Evolutionary conservation across 208 protist species (phyloP).

Genomic region (Endotrypanum monterogeii): DNA sequence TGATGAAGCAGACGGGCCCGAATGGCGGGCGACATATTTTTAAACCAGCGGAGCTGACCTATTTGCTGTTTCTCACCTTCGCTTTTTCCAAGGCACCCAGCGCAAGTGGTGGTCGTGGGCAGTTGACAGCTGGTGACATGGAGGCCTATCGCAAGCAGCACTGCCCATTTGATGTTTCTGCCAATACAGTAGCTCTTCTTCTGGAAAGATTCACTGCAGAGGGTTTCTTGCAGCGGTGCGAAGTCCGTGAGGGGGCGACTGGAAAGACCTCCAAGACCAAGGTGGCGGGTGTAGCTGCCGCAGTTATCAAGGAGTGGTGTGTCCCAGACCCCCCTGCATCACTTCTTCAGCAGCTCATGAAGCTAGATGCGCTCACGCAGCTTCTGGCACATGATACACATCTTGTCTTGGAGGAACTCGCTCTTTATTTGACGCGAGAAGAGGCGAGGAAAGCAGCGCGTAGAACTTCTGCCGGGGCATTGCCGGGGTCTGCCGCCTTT

Average conservation of each 20-base stretch:
- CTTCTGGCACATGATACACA: constrained; percentile 23
- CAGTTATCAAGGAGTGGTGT: constrained; percentile 12
- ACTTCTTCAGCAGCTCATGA: constrained; percentile 26
- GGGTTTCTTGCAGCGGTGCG: constrained; percentile 20
- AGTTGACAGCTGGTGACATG: constrained; percentile 43
- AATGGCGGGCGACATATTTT: not conserved
- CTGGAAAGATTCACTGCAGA: constrained; percentile 41
- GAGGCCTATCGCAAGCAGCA: constrained; percentile 47
- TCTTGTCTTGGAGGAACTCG: constrained; percentile 19
- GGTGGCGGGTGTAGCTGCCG: not conserved
- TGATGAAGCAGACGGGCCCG: not conserved
- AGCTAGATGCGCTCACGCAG: constrained; percentile 17
- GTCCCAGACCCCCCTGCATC: constrained; percentile 25
- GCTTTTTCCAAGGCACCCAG: constrained; percentile 45
- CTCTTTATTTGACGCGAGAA: constrained; percentile 15
- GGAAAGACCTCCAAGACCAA: not conserved
- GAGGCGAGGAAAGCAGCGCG: not conserved
- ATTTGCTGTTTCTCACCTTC: constrained; percentile 62
- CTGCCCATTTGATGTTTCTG: constrained; percentile 59
- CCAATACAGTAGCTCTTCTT: constrained; percentile 23
- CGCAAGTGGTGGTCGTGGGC: constrained; percentile 49
- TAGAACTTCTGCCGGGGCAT: not conserved
- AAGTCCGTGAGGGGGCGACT: not conserved
- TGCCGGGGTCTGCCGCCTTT: no score
- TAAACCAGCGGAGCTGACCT: constrained; percentile 32